Base-by-base conservation (phyloP, 2,329 filamentous ascomycete species). In the Amphichorda felina region DNA sequence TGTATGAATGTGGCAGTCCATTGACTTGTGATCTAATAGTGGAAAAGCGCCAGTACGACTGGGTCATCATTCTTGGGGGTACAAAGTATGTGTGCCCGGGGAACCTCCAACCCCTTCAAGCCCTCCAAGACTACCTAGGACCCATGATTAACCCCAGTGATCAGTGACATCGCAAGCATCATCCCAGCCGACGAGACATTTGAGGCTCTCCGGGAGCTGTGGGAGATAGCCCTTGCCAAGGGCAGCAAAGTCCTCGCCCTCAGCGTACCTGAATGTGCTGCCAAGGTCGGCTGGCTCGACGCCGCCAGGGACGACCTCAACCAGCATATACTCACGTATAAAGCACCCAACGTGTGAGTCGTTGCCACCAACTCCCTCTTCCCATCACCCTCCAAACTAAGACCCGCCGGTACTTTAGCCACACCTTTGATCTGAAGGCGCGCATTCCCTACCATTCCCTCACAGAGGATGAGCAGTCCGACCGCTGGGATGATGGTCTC, bases 61-160 rank as follows among this genome's bases (percentile, higher is more conserved):
- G 75, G 72, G 66, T 70, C 11, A 66, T 82, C 22, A 53, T 80
- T 4, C 63, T 82, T 2, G 76, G 72, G 8, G 77, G 76, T 3
- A 80, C 76, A 33, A 82, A 81, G 60, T 69, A 55, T 35, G 59
- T 48, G 16, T 28, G 7, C 17, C 16, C 15, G 2, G 4, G 15
- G n/a, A 14, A 35, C 13, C n/a, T 6, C 13, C 8, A 6, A n/a
- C n/a, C n/a, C n/a, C n/a, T n/a, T n/a, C n/a, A n/a, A n/a, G n/a
- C n/a, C n/a, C n/a, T n/a, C n/a, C n/a, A n/a, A n/a, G n/a, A n/a
- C n/a, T n/a, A n/a, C n/a, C n/a, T n/a, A n/a, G n/a, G n/a, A n/a
- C n/a, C n/a, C n/a, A n/a, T n/a, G n/a, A n/a, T n/a, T n/a, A n/a
- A n/a, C n/a, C n/a, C n/a, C n/a, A n/a, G n/a, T n/a, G n/a, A 25